phyloP scores from a whole-genome alignment of 805 yeast genomes.

The Scheffersomyces coipomensis region DNA sequence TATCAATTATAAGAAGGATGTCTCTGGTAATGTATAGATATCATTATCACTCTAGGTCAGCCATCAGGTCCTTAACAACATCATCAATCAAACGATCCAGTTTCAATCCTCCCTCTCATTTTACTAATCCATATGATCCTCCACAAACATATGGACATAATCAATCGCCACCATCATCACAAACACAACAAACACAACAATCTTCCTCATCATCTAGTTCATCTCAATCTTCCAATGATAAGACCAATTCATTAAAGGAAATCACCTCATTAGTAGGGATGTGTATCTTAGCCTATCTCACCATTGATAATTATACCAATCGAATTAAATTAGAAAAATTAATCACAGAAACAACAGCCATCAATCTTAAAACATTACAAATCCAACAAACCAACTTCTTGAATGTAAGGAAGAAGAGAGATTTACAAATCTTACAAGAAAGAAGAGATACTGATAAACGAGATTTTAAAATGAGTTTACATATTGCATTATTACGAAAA shows the following conservation, averaged over 20 bases:
- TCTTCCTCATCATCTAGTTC: background rate
- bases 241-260: constrained; percentile 27
- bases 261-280: constrained; percentile 42
- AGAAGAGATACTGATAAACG: constrained; percentile 47
- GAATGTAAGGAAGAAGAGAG: constrained; percentile 51
- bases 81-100: background rate
- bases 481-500: constrained; percentile 61
- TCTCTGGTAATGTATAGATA: too few relatives aligned
- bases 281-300: constrained; percentile 44
- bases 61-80: background rate
- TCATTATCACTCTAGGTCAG: background rate
- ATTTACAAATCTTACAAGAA: constrained; percentile 51
- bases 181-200: constrained; percentile 2
- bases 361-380: constrained; percentile 36
- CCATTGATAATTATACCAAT: constrained; percentile 49
- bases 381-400: constrained; percentile 49
- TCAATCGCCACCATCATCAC: background rate
- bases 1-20: too few relatives aligned
- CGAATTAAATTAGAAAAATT: constrained; percentile 37
- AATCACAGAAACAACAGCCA: constrained; percentile 32
- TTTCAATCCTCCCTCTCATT: constrained; percentile 22
- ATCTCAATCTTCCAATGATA: background rate
- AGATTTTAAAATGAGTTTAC: constrained; percentile 61
- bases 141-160: constrained; percentile 15
- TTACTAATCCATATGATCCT: constrained; percentile 15